Evolutionary conservation across 106 monocot genomes (phyloP).

Genomic region (Ottelia alismoides): DNA sequence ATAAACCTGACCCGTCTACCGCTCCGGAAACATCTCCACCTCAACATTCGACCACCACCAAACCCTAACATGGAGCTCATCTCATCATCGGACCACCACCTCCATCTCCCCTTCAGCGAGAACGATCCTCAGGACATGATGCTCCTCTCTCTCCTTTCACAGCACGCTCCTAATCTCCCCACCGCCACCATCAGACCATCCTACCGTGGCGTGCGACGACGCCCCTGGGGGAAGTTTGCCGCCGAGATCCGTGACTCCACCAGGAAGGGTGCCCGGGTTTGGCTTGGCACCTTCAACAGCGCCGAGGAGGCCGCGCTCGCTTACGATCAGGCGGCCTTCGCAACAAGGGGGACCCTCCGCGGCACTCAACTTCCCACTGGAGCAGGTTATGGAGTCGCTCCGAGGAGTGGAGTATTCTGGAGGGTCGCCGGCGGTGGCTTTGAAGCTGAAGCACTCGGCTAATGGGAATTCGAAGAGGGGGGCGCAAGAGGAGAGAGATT

Average conservation of each 20-base stretch:
- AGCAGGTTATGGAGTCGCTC: slow-evolving; percentile 3
- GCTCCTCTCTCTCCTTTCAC: too few relatives aligned
- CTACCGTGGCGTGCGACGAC: slow-evolving; percentile 7
- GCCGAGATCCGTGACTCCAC: slow-evolving; percentile 18
- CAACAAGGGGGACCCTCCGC: slow-evolving; percentile 5
- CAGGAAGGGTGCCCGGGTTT: slow-evolving; percentile 2
- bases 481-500: too few relatives aligned
- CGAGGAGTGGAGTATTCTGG: not conserved
- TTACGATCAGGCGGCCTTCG: slow-evolving; percentile 10
- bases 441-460: slow-evolving; percentile 10
- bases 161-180: too few relatives aligned
- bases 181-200: not conserved
- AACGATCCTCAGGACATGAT: too few relatives aligned
- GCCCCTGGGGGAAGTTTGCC: slow-evolving; percentile 17
- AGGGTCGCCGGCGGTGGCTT: not conserved
- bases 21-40: too few relatives aligned
- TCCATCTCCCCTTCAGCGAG: too few relatives aligned
- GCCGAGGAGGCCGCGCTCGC: slow-evolving; percentile 14
- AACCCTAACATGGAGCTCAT: too few relatives aligned
- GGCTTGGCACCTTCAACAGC: slow-evolving; percentile 9
- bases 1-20: too few relatives aligned
- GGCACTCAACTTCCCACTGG: slow-evolving; percentile 14
- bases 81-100: too few relatives aligned
- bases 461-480: not conserved
- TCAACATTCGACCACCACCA: too few relatives aligned